Conservation (phyloP, 805 yeast species). For the Yamadazyma philogaea region DNA sequence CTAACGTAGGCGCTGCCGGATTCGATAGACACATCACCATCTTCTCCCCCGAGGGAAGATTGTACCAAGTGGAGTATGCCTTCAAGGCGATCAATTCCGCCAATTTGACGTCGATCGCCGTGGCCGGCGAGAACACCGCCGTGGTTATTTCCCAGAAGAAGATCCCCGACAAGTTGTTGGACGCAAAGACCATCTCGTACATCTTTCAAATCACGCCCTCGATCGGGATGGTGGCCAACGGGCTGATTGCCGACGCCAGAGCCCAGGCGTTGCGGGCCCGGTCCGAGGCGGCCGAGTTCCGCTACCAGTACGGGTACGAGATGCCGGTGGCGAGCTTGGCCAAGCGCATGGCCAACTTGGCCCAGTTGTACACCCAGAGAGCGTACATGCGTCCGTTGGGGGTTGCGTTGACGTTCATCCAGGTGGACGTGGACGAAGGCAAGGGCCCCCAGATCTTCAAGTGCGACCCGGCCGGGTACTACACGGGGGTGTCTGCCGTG, state of each 20-base stretch:
- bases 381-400: slow-evolving; percentile 99
- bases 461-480: slow-evolving; percentile 98
- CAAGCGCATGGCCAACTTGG: slow-evolving; percentile 91
- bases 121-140: slow-evolving; percentile 81
- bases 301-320: slow-evolving; percentile 91
- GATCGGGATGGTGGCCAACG: slow-evolving; percentile 89
- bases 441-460: slow-evolving; percentile 86
- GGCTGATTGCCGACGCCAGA: slow-evolving; percentile 94
- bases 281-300: slow-evolving; percentile 93
- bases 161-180: slow-evolving; percentile 91
- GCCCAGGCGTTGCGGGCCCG: slow-evolving; percentile 87
- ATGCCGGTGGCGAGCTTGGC: slow-evolving; percentile 94
- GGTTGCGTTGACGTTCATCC: slow-evolving; percentile 82
- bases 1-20: slow-evolving; percentile 68
- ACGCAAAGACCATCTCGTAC: slow-evolving; percentile 81
- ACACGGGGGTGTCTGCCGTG: slow-evolving; percentile 83
- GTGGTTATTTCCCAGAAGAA: slow-evolving; percentile 93
- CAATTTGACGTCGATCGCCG: slow-evolving; percentile 83
- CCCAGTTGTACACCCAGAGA: slow-evolving; percentile 94
- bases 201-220: slow-evolving; percentile 76
- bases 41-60: slow-evolving; percentile 97
- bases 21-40: slow-evolving; percentile 98
- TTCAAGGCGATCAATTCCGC: slow-evolving; percentile 94
- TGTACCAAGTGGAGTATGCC: slow-evolving; percentile 97
- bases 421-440: slow-evolving; percentile 66